These are phyloP conservation scores for Zalaria obscura DNA, from an alignment of 2,329 filamentous ascomycete species.

Conservation along the genomic window DNA sequence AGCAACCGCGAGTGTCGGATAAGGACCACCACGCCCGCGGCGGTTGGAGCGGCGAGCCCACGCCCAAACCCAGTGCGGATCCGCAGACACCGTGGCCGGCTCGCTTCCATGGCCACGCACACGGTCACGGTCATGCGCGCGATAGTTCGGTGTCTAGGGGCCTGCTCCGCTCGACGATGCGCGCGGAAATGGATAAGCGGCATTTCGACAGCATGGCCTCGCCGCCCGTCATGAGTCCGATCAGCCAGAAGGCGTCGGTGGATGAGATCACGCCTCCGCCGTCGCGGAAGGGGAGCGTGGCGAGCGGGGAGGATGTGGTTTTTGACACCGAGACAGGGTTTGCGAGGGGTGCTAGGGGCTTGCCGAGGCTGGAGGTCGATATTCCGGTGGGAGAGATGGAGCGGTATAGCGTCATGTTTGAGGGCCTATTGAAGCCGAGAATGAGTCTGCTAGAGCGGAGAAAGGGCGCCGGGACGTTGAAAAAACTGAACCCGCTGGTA, in stretches of 20 bases:
- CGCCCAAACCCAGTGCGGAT: not conserved
- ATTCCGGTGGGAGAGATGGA: conserved; percentile 74
- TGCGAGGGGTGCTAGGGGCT: conserved; percentile 5
- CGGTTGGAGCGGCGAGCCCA: not conserved
- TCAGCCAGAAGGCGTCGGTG: not conserved
- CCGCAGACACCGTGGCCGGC: not conserved
- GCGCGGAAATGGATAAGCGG: not conserved
- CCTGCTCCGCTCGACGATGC: not conserved
- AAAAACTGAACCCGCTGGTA: conserved; percentile 5
- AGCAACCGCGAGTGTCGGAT: not conserved
- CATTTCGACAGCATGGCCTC: not conserved
- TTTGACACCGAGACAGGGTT: not conserved
- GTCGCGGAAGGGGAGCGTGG: not conserved
- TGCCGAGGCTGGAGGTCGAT: conserved; percentile 50
- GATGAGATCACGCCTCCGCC: conserved; percentile 2
- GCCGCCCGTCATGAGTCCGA: not conserved
- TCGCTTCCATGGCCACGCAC: not conserved
- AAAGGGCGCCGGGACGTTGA: conserved; percentile 8
- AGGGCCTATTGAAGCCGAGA: conserved; percentile 46
- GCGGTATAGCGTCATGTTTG: conserved; percentile 90
- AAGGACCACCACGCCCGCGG: not conserved
- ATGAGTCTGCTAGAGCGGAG: conserved; percentile 16
- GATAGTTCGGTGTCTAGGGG: not conserved
- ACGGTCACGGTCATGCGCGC: not conserved
- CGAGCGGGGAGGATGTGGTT: not conserved